Base-by-base conservation (phyloP, 192 early-diverging fungal species). In the Backusella parvicylindrica region DNA sequence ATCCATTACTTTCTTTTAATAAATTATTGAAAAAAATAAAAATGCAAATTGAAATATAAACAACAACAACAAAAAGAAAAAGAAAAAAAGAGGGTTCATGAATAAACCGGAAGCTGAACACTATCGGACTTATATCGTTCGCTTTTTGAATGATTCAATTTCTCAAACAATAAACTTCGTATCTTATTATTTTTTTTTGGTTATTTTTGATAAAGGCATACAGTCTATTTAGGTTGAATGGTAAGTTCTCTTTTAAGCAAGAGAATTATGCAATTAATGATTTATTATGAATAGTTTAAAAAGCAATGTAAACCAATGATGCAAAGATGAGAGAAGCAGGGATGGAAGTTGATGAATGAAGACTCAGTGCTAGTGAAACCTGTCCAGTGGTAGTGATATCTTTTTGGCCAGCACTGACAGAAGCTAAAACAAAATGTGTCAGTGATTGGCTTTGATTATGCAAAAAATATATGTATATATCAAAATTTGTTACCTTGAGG, bases 41-140 rank as follows among this genome's bases (percentile, higher is more conserved):
- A 67, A 56, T 31, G 23, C 23, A 38, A 70, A 63, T 37, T 4
- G 31, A 75, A 63, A 63, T 60, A 28, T 69, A 23, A 56, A 75
- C 67, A 53, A 18, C 9, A 28, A 53, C 3, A 63, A 53, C 41
- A 56, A 38, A 35, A 43, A 26, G 3, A 75, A 75, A 43, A 40
- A 50, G 37, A 49, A 23, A 23, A 26, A 56, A n/a, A 56, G 12
- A 26, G 50, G 23, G 50, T 56, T 53, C 23, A 53, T 23, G 50
- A 26, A 53, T 3, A 23, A 7, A 23, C 50, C 50, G 50, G 50
- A 26, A 56, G 53, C 21, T 21, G 11, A 56, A 53, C 23, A 21
- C 26, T 3, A 56, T 60, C 23, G 21, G 53, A 60, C 53, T 60
- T 60, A 9, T 2, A 56, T 9, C 23, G 23, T 56, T 56, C 50